Conservation (phyloP, 2,329 filamentous ascomycete genomes). For the Pseudodiploospora longispora region DNA sequence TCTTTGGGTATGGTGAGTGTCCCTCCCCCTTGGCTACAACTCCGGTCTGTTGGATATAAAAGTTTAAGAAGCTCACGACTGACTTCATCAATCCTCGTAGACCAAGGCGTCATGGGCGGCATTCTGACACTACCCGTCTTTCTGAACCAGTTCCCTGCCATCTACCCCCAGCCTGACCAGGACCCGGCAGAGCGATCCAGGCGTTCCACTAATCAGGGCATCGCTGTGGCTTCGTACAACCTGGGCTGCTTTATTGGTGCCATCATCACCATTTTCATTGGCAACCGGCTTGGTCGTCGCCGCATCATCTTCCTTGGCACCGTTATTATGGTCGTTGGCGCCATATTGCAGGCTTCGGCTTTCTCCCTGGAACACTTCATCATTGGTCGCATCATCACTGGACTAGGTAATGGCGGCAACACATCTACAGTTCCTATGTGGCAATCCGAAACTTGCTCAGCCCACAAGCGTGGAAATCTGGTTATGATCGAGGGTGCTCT, state of each 20-base stretch:
- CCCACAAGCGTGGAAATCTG: slow-evolving; percentile 50
- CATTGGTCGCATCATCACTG: slow-evolving; percentile 49
- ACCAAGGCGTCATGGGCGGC: slow-evolving; percentile 69
- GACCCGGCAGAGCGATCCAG: slow-evolving; percentile 25
- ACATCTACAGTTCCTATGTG: slow-evolving; percentile 51
- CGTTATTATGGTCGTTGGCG: slow-evolving; percentile 49
- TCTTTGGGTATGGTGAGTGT: slow-evolving; percentile 45
- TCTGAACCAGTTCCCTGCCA: slow-evolving; percentile 48
- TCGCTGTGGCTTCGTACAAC: slow-evolving; percentile 49
- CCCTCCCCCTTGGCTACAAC: too few species aligned
- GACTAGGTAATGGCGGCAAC: slow-evolving; percentile 49
- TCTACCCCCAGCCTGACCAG: slow-evolving; percentile 33
- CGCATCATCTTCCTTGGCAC: slow-evolving; percentile 53
- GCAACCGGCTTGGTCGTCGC: slow-evolving; percentile 53
- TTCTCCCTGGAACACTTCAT: slow-evolving; percentile 48
- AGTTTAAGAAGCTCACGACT: too few species aligned
- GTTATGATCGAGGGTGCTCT: slow-evolving; percentile 54
- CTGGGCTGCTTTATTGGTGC: slow-evolving; percentile 56
- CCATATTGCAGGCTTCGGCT: slow-evolving; percentile 49
- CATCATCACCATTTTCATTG: slow-evolving; percentile 58
- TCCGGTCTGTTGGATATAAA: too few species aligned
- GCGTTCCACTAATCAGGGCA: slow-evolving; percentile 45
- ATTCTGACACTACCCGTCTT: slow-evolving; percentile 61
- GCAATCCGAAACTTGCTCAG: slow-evolving; percentile 51
- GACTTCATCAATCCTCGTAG: slow-evolving; percentile 30